phyloP scores from a whole-genome alignment of 2,329 filamentous ascomycete genomes.

The Curvularia lunata region DNA sequence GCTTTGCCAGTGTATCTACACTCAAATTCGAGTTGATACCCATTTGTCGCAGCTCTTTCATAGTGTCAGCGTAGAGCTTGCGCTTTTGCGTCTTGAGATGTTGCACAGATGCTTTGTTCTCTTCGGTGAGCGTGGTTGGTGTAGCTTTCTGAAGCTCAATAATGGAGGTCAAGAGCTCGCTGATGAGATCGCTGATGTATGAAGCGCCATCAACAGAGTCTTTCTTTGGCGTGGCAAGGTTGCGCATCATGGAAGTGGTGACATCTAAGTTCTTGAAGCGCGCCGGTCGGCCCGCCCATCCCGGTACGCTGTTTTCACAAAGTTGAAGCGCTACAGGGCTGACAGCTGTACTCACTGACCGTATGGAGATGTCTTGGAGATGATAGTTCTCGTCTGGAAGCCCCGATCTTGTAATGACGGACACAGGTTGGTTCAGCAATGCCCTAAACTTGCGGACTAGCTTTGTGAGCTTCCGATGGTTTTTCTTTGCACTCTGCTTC shows the following conservation, averaged over 20 bases:
- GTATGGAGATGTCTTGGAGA: conserved; percentile 19
- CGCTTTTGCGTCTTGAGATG: conserved; percentile 91
- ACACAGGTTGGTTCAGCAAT: conserved; percentile 77
- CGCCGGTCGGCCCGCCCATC: conserved; percentile 57
- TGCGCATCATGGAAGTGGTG: conserved; percentile 77
- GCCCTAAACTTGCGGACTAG: conserved; percentile 88
- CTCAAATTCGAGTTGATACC: conserved; percentile 84
- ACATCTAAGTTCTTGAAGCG: conserved; percentile 73
- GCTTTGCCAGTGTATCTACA: conserved; percentile 72
- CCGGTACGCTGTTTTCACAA: conserved; percentile 32
- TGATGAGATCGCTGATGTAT: conserved; percentile 71
- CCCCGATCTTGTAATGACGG: conserved; percentile 56
- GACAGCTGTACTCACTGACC: conserved; percentile 20
- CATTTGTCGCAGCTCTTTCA: conserved; percentile 85
- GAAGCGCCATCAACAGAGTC: conserved; percentile 62
- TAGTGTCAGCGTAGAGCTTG: conserved; percentile 85
- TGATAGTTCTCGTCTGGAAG: conserved; percentile 37
- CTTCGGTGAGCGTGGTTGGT: conserved; percentile 78
- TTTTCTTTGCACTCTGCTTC: conserved; percentile 85
- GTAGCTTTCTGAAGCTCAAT: conserved; percentile 82
- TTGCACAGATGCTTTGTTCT: conserved; percentile 83
- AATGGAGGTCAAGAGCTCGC: conserved; percentile 70
- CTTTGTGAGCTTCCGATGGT: conserved; percentile 90
- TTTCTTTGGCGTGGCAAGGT: conserved; percentile 62
- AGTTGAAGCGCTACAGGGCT: conserved; percentile 24